Conservation (phyloP, 1,139 yeast genomes). For the Pichia cactophila region DNA sequence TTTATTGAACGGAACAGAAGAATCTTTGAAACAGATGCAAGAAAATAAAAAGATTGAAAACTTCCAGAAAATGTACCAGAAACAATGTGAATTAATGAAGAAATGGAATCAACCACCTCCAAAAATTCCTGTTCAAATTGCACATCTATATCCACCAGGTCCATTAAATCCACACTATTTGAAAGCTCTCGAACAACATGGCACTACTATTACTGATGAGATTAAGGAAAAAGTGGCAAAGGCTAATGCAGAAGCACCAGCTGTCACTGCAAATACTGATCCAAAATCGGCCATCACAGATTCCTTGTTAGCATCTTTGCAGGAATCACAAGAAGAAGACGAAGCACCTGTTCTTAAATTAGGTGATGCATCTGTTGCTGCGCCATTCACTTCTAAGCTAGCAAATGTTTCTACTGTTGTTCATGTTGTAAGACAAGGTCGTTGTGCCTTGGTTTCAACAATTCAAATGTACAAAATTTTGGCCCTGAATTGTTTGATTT, state of each 20-base stretch:
- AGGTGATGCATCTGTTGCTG: conserved; percentile 99
- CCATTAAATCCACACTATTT: conserved; percentile 83
- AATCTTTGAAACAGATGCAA: conserved; percentile 81
- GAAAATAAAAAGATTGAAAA: conserved; percentile 70
- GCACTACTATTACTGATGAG: conserved; percentile 64
- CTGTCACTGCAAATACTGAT: conserved; percentile 10
- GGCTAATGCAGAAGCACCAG: conserved; percentile 36
- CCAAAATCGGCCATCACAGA: conserved; percentile 36
- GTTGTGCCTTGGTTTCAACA: conserved; percentile 95
- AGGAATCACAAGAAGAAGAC: conserved; percentile 53
- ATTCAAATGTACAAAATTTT: conserved; percentile 98
- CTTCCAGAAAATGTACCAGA: conserved; percentile 63
- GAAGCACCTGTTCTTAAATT: conserved; percentile 91
- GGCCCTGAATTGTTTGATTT: conserved; percentile 92
- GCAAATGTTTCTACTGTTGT: conserved; percentile 91
- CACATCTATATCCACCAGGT: conserved; percentile 96
- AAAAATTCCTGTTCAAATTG: conserved; percentile 79
- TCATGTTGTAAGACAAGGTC: conserved; percentile 93
- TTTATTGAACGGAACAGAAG: conserved; percentile 91
- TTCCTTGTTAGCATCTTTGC: conserved; percentile 60
- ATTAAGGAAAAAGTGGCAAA: conserved; percentile 50
- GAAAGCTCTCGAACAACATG: conserved; percentile 77
- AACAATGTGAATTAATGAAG: conserved; percentile 69
- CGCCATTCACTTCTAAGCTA: conserved; percentile 94
- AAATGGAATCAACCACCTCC: conserved; percentile 84